Conservation (phyloP, 257 asterid genomes). For the Salvia miltiorrhiza region DNA sequence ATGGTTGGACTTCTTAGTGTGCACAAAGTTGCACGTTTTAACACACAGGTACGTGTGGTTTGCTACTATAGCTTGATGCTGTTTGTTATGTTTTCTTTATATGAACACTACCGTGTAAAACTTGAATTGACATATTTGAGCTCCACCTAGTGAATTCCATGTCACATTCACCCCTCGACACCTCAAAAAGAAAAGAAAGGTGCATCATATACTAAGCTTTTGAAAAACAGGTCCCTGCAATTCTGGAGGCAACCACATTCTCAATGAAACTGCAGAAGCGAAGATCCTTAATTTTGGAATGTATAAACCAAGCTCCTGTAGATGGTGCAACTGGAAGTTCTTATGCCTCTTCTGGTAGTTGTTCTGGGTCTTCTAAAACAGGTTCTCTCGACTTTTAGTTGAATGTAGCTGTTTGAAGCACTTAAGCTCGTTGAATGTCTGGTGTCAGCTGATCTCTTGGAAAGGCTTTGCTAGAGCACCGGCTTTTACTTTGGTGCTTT, state of each 20-base stretch:
- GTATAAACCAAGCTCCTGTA: slow-evolving; percentile 93
- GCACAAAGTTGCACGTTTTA: slow-evolving; percentile 87
- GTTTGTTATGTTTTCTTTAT: background rate
- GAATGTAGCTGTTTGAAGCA: background rate
- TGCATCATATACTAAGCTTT: background rate
- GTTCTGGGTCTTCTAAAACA: slow-evolving; percentile 66
- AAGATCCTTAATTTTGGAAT: slow-evolving; percentile 61
- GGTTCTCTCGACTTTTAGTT: slow-evolving; percentile 73
- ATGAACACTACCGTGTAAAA: background rate
- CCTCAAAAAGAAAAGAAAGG: background rate
- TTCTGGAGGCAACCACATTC: slow-evolving; percentile 75
- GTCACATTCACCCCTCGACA: background rate
- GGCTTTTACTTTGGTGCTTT: background rate
- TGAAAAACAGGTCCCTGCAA: slow-evolving; percentile 75
- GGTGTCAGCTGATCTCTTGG: background rate
- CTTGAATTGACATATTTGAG: background rate
- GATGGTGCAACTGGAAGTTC: slow-evolving; percentile 90
- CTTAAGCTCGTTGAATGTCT: background rate
- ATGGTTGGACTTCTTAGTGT: slow-evolving; percentile 93
- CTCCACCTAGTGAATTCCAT: background rate
- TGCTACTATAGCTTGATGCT: slow-evolving; percentile 7
- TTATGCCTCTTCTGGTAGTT: slow-evolving; percentile 66
- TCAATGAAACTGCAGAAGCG: slow-evolving; percentile 83
- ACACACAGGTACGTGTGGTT: slow-evolving; percentile 65
- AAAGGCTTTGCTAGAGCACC: background rate